phyloP scores from a whole-genome alignment of 805 yeast genomes.

The Alloascoidea hylecoeti region DNA sequence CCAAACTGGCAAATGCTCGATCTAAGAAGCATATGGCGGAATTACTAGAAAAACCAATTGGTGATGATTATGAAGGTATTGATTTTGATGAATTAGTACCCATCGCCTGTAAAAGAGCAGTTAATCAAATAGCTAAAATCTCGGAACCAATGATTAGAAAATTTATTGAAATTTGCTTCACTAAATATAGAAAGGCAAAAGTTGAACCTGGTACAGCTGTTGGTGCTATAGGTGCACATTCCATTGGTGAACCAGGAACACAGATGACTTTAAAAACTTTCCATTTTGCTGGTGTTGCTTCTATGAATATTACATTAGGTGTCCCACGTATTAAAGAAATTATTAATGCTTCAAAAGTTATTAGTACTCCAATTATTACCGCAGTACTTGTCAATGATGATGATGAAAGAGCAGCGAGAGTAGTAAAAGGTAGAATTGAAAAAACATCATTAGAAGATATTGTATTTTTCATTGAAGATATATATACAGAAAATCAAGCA shows the following conservation, averaged over 20 bases:
- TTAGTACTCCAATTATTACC: slow-evolving; percentile 93
- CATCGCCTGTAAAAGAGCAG: slow-evolving; percentile 23
- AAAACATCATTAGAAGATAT: slow-evolving; percentile 82
- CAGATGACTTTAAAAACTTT: slow-evolving; percentile 95
- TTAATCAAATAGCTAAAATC: slow-evolving; percentile 54
- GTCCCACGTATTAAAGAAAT: slow-evolving; percentile 99
- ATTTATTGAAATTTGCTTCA: slow-evolving; percentile 65
- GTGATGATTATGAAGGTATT: slow-evolving; percentile 25
- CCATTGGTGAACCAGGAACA: slow-evolving; percentile 99
- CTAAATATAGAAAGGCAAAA: slow-evolving; percentile 75
- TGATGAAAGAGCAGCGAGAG: slow-evolving; percentile 97
- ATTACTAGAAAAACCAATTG: slow-evolving; percentile 24
- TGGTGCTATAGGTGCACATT: slow-evolving; percentile 98
- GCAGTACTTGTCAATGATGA: slow-evolving; percentile 85
- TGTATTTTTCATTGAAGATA: slow-evolving; percentile 86
- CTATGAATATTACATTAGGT: slow-evolving; percentile 97
- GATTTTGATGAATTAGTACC: slow-evolving; percentile 22
- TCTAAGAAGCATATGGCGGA: slow-evolving; percentile 33
- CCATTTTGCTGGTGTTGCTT: slow-evolving; percentile 99
- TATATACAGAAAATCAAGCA: slow-evolving; percentile 68
- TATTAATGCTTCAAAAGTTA: slow-evolving; percentile 89
- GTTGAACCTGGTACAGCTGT: slow-evolving; percentile 99
- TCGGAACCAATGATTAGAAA: slow-evolving; percentile 41
- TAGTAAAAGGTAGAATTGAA: slow-evolving; percentile 94
- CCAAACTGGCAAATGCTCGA: slow-evolving; percentile 40